A percentile compares a stretch with the other conserved stretches of the same genome.
Conservation (phyloP, 306 rosid species). For the Vachellia pachyceras region DNA sequence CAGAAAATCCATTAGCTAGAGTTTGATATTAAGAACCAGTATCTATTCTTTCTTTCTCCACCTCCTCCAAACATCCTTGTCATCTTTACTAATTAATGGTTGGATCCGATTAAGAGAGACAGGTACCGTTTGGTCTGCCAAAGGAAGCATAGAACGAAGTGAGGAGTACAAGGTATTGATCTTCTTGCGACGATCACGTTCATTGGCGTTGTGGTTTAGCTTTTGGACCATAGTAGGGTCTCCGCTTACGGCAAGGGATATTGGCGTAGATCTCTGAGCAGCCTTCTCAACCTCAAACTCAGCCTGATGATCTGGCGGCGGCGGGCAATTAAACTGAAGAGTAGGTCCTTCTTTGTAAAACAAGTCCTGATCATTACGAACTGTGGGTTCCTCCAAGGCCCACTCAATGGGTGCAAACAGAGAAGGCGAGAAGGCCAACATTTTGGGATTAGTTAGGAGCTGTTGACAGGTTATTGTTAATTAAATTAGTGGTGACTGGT, state of each 20-base stretch:
- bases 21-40: not conserved
- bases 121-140: constrained; percentile 58
- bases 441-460: constrained; percentile 17
- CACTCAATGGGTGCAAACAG: constrained; percentile 38
- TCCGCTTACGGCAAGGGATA: not conserved
- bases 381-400: constrained; percentile 42
- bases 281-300: not conserved
- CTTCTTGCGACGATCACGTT: constrained; percentile 88
- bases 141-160: constrained; percentile 75
- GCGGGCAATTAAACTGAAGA: not conserved
- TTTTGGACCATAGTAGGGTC: constrained; percentile 51
- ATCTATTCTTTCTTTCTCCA: not conserved
- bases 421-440: constrained; percentile 46
- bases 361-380: constrained; percentile 3
- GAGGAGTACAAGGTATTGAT: constrained; percentile 69
- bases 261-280: constrained; percentile 21
- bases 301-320: constrained; percentile 5
- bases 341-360: not conserved
- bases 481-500: not conserved
- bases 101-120: not conserved
- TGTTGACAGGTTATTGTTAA: not conserved
- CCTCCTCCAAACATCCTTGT: not conserved
- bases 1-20: not conserved
- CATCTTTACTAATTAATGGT: not conserved
- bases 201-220: constrained; percentile 82